Evolutionary conservation across 805 yeast genomes (phyloP).

Genomic region (Pichia ethanolica): DNA sequence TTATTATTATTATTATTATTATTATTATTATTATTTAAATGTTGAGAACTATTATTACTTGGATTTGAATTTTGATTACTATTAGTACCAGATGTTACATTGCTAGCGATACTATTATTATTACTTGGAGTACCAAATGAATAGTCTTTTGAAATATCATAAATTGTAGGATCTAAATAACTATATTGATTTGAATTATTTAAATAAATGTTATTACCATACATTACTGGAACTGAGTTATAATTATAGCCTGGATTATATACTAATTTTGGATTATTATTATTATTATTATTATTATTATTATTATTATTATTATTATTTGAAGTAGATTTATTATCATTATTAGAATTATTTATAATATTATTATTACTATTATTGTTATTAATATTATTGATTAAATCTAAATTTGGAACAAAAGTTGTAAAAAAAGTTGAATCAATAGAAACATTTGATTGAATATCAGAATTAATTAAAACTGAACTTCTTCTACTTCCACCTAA

Average conservation of each 20-base stretch:
- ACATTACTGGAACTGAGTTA: not conserved
- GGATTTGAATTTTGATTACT: slow-evolving; percentile 3
- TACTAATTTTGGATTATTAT: not conserved
- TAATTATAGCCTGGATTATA: not conserved
- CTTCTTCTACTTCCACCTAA: slow-evolving; percentile 14
- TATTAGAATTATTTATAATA: not conserved
- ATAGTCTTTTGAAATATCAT: slow-evolving; percentile 15
- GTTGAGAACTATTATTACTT: not conserved
- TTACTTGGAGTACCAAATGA: slow-evolving; percentile 2
- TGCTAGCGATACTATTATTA: slow-evolving; percentile 3
- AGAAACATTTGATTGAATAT: not conserved
- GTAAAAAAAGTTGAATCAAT: not conserved
- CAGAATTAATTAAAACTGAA: slow-evolving; percentile 10
- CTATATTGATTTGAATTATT: not conserved
- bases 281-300: not conserved
- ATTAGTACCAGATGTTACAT: slow-evolving; percentile 1
- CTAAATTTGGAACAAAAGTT: not conserved
- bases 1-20: no score
- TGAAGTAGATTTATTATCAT: not conserved
- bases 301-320: not conserved
- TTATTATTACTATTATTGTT: not conserved
- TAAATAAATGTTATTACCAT: not conserved
- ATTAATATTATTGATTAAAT: not conserved
- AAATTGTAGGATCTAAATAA: not conserved
- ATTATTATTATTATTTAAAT: no score